Evolutionary conservation across 2,329 filamentous ascomycete genomes (phyloP).

Genomic region (Phaeomoniella chlamydospora): DNA sequence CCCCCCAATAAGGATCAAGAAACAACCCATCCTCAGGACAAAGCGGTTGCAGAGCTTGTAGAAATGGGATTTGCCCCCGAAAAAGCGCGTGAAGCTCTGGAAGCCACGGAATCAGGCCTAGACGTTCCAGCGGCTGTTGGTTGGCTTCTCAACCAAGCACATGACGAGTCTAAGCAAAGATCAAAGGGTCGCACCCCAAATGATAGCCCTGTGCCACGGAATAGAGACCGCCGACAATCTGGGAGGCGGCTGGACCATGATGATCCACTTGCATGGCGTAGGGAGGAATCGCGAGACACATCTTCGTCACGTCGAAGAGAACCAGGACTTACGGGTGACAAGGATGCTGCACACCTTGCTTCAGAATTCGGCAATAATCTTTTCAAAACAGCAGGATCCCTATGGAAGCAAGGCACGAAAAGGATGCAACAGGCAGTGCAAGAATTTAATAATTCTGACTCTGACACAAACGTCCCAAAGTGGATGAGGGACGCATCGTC

Average conservation of each 20-base stretch:
- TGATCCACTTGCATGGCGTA: constrained; percentile 44
- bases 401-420: constrained; percentile 93
- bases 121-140: constrained; percentile 80
- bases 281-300: constrained; percentile 34
- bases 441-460: constrained; percentile 60
- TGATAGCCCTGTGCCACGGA: constrained; percentile 6
- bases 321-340: constrained; percentile 32
- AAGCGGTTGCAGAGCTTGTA: constrained; percentile 72
- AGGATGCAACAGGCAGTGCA: constrained; percentile 83
- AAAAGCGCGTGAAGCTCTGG: constrained; percentile 65
- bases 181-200: constrained; percentile 19
- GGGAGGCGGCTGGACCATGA: constrained; percentile 13
- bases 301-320: constrained; percentile 1
- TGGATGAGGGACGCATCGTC: constrained; percentile 72
- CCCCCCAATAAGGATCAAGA: constrained; percentile 11
- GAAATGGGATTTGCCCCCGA: constrained; percentile 90
- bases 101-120: constrained; percentile 61
- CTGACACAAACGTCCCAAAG: constrained; percentile 69
- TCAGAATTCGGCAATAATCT: constrained; percentile 69
- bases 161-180: constrained; percentile 67
- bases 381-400: constrained; percentile 83
- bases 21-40: constrained; percentile 46
- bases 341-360: constrained; percentile 67
- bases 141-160: constrained; percentile 82
- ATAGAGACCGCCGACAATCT: constrained; percentile 9